Evolutionary conservation across 1,284 basidiomycete genomes (phyloP).

Genomic region (Papiliotrema flavescens): DNA sequence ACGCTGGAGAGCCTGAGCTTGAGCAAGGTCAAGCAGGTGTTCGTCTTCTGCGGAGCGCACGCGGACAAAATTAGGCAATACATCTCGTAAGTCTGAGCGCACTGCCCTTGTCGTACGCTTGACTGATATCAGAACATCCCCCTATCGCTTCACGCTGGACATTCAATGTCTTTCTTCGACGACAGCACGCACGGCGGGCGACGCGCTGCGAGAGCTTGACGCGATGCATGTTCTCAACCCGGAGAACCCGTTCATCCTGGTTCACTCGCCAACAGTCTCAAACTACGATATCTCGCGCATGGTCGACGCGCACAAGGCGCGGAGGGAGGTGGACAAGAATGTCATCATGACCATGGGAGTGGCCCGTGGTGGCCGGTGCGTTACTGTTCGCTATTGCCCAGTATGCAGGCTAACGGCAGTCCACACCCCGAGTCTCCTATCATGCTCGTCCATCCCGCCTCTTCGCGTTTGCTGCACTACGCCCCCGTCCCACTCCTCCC

Average conservation of each 20-base stretch:
- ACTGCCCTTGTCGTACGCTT: neutral
- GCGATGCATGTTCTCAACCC: conserved; percentile 76
- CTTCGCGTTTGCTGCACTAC: conserved; percentile 44
- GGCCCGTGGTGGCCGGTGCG: conserved; percentile 43
- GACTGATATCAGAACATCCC: conserved; percentile 23
- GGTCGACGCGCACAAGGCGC: conserved; percentile 81
- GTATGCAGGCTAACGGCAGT: conserved; percentile 56
- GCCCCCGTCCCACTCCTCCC: conserved; percentile 43
- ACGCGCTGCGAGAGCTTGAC: conserved; percentile 95
- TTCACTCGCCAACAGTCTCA: conserved; percentile 90
- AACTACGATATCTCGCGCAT: conserved; percentile 87
- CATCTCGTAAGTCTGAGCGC: conserved; percentile 61
- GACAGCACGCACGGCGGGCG: conserved; percentile 85
- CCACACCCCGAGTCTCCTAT: conserved; percentile 48
- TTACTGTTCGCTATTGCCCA: conserved; percentile 37
- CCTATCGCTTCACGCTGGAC: conserved; percentile 64
- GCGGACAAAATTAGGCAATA: conserved; percentile 75
- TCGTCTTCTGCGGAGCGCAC: conserved; percentile 86
- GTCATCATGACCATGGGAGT: conserved; percentile 95
- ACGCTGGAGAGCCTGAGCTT: conserved; percentile 90
- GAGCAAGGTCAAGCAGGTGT: conserved; percentile 91
- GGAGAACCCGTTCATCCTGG: conserved; percentile 77
- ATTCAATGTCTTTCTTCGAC: conserved; percentile 84
- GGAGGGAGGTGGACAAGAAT: conserved; percentile 81
- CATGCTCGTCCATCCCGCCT: conserved; percentile 48